Percentiles rank a stretch among this genome's conserved stretches.
Conservation (phyloP, 176 grass and related monocot genomes). For the Chrysopogon serrulatus region DNA sequence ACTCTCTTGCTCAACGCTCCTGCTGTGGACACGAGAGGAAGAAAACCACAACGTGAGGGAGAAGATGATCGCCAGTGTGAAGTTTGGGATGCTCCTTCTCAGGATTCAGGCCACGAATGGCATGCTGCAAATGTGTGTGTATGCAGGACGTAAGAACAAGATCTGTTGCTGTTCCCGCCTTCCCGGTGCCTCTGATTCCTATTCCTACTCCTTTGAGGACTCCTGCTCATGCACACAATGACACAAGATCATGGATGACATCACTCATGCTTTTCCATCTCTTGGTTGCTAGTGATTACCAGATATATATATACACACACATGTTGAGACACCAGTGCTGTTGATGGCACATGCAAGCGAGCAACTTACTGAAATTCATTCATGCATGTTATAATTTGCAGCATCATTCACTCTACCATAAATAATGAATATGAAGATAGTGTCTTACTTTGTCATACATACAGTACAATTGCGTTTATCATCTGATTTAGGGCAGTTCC, state of each 20-base stretch:
- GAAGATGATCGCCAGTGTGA: too few relatives aligned
- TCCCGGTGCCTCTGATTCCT: neutral
- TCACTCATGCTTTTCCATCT: too few relatives aligned
- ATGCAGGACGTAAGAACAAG: too few relatives aligned
- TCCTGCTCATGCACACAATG: too few relatives aligned
- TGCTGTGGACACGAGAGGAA: neutral
- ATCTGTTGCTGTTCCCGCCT: neutral
- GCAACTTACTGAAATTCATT: neutral
- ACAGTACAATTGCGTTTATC: too few relatives aligned
- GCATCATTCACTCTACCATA: neutral
- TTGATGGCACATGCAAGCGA: neutral
- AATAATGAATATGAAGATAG: neutral
- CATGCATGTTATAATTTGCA: neutral
- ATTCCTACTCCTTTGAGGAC: too few relatives aligned
- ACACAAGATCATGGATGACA: too few relatives aligned
- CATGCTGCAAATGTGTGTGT: too few relatives aligned
- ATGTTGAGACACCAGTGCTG: neutral
- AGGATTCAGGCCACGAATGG: too few relatives aligned
- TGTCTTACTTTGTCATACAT: neutral
- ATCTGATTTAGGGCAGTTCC: too few relatives aligned
- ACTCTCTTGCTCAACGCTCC: neutral
- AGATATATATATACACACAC: neutral
- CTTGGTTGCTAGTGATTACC: neutral
- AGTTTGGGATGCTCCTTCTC: too few relatives aligned
- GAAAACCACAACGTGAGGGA: too few relatives aligned